Base-by-base conservation (phyloP, 192 early-diverging fungal species). In the Dissophora globulifera region DNA sequence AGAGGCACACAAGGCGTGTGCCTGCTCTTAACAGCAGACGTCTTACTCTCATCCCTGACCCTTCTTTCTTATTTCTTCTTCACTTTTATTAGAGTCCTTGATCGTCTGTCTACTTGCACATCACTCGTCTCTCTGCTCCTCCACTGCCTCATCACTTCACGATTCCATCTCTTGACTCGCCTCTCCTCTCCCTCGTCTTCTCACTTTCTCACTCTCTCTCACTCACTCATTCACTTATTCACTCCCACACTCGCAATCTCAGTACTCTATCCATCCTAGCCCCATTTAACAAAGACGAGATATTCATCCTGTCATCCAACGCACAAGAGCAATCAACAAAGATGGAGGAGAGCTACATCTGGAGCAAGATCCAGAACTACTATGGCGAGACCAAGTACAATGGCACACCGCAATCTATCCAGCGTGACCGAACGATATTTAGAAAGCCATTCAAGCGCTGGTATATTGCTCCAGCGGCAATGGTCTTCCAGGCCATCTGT, bases 401-500 rank as follows among this genome's bases (percentile, higher is more conserved):
- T 23, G 68, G 62, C 12, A 52, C 78, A 32, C 30, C 58, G 19
- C 42, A 69, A 19, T 55, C 69, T 3, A 66, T 82, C 32, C 76
- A 79, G 20, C 35, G 56, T 27, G 78, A 82, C 50, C 56, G 60
- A 23, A 38, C 59, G 11, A 70, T 82, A 43, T 50, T 71, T 13
- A 29, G 29, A 9, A 62, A 84, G 15, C 80, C 79, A 20, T 87
- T 84, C 59, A 81, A 70, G 40, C 83, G 81, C 32, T 88, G 87
- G 88, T 83, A 85, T 54, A 78, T 83, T 35, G 79, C 88, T 13
- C 87, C 86, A 1, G 88, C 86, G 0, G 86, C 85, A 8, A 78
- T 88, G 40, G 76, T 86, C 19, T 86, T 86, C 47, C 88, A 88
- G 68, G 83, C 87, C 65, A 87, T 84, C 71, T 86, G 83, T 60